Evolutionary conservation across 352 stramenopile species (phyloP).

Genomic region (Phytophthora hybrid): DNA sequence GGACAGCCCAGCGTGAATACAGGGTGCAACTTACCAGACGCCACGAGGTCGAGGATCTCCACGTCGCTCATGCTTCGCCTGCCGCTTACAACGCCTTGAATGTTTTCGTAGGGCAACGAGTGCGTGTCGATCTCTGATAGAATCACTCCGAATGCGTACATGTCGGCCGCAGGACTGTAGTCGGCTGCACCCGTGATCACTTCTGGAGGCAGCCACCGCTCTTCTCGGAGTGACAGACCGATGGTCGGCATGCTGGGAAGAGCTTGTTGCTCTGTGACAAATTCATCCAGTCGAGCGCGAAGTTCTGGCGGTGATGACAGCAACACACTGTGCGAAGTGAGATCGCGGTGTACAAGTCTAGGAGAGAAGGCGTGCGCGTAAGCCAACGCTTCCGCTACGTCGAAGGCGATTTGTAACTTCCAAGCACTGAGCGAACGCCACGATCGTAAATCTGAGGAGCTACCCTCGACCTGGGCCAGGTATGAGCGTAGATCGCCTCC

Average conservation of each 20-base stretch:
- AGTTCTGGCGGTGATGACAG: slow-evolving; percentile 35
- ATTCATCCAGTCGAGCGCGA: slow-evolving; percentile 56
- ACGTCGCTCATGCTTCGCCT: slow-evolving; percentile 35
- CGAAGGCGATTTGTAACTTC: slow-evolving; percentile 55
- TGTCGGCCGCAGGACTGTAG: slow-evolving; percentile 50
- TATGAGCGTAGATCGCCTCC: slow-evolving; percentile 56
- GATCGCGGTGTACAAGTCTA: slow-evolving; percentile 48
- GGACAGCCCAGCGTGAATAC: slow-evolving; percentile 47
- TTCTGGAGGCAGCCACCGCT: slow-evolving; percentile 55
- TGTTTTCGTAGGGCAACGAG: slow-evolving; percentile 54
- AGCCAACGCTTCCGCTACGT: slow-evolving; percentile 55
- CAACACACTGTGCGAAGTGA: slow-evolving; percentile 60
- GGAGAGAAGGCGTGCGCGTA: slow-evolving; percentile 61
- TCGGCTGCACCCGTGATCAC: slow-evolving; percentile 44
- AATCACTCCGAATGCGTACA: slow-evolving; percentile 63
- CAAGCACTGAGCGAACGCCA: slow-evolving; percentile 30
- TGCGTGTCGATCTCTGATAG: slow-evolving; percentile 67
- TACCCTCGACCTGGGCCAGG: slow-evolving; percentile 32
- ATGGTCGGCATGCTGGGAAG: slow-evolving; percentile 36
- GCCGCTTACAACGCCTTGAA: slow-evolving; percentile 10
- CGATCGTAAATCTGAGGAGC: slow-evolving; percentile 16
- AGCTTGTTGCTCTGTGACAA: slow-evolving; percentile 39
- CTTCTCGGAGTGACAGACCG: slow-evolving; percentile 20
- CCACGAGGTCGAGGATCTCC: slow-evolving; percentile 41
- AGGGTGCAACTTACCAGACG: slow-evolving; percentile 31